phyloP scores from a whole-genome alignment of 768 basidiomycete species.

The Suillus subalutaceus region DNA sequence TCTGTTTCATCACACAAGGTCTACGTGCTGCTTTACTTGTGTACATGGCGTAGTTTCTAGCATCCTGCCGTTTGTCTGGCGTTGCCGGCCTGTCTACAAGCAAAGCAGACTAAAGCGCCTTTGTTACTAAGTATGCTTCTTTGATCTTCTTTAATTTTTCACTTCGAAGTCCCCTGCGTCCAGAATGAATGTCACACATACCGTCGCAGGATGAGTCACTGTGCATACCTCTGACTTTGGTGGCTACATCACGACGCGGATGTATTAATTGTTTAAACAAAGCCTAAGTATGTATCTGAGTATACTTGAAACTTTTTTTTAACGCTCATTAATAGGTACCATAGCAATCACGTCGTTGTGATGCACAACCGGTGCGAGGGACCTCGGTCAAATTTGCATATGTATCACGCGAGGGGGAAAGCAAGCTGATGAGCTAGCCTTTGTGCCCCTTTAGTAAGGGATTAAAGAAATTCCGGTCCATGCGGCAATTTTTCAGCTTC shows the following conservation, averaged over 20 bases:
- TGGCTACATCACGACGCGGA: neutral
- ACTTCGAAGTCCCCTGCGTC: neutral
- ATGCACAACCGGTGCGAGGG: neutral
- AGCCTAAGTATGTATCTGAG: neutral
- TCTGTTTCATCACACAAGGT: slow-evolving; percentile 1
- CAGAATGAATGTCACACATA: neutral
- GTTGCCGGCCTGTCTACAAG: neutral
- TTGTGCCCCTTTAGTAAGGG: neutral
- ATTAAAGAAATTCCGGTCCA: neutral
- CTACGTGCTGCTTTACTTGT: neutral
- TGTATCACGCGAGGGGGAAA: slow-evolving; percentile 1
- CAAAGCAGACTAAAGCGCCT: neutral
- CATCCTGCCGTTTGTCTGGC: slow-evolving; percentile 2
- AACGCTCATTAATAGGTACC: slow-evolving; percentile 8
- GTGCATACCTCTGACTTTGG: neutral
- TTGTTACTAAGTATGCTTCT: slow-evolving; percentile 8
- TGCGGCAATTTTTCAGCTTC: neutral
- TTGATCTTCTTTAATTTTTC: slow-evolving; percentile 8
- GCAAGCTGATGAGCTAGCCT: neutral
- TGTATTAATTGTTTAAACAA: slow-evolving; percentile 3
- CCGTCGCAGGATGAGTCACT: neutral
- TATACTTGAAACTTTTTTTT: neutral
- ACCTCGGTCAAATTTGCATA: neutral
- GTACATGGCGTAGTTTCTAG: neutral
- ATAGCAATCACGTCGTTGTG: neutral